phyloP scores from a whole-genome alignment of 164 flowering plant genomes.

The Aristolochia contorta region DNA sequence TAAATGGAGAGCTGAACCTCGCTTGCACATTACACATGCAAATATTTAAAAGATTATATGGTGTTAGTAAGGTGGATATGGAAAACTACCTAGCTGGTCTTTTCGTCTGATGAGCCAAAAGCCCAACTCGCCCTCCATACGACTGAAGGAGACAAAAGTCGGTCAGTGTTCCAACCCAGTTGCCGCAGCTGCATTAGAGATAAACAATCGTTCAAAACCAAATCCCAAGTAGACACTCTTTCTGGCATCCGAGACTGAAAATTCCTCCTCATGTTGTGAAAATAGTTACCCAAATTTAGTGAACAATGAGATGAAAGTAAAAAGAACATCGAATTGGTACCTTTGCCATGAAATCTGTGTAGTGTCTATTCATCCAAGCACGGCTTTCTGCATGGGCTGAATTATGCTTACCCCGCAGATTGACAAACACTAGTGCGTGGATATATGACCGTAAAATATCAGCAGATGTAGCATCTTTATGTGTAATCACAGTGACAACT shows the following conservation, averaged over 20 bases:
- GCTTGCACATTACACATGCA: too few relatives aligned
- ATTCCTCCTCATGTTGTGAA: not conserved
- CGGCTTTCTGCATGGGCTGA: conserved; percentile 45
- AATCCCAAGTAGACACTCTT: not conserved
- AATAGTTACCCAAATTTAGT: too few relatives aligned
- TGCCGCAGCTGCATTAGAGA: conserved; percentile 48
- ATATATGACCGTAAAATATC: conserved; percentile 69
- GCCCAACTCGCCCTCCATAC: conserved; percentile 73
- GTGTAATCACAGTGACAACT: conserved; percentile 37
- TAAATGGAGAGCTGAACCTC: too few relatives aligned
- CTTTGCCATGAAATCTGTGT: conserved; percentile 50
- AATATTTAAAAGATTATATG: too few relatives aligned
- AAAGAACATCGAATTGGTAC: conserved; percentile 18
- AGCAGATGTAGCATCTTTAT: conserved; percentile 57
- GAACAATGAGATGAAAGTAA: not conserved
- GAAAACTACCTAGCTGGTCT: conserved; percentile 29
- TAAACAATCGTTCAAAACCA: not conserved
- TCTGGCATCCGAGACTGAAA: not conserved
- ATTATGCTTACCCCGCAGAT: conserved; percentile 17
- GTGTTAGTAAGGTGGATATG: too few relatives aligned
- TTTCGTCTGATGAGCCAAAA: conserved; percentile 25
- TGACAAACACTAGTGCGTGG: conserved; percentile 75
- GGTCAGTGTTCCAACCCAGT: conserved; percentile 82
- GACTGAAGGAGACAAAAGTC: conserved; percentile 64
- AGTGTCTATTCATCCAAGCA: conserved; percentile 81